Evolutionary conservation across 768 basidiomycete genomes (phyloP), one percentile per base, ranked within the genome.

Genomic region (Suillus alpinus): DNA sequence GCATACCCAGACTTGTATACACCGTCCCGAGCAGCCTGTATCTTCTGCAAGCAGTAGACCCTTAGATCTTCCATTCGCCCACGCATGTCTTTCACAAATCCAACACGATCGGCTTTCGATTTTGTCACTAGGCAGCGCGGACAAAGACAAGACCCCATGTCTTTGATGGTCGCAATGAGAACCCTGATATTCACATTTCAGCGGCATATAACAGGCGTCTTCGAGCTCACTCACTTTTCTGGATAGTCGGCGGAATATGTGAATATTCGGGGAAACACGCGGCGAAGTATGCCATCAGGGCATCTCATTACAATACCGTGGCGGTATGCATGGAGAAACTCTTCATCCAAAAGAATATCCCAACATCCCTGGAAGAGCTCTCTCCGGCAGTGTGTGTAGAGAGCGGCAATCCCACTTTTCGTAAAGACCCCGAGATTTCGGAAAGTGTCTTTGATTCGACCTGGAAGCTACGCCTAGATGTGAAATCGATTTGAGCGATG

Each of bases 161-260:
- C 68, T 5, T 62, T 62, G 9, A 76, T 65, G 1, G 65, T 69
- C 2, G 70, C 71, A 0, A 76, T 8, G 0, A 76, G 56, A 0
- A 72, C 65, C 56, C 71, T 71, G 49, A 26, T 18, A 34, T 34
- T 34, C 32, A 34, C 32, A 34, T 34, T 34, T 7, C 32, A 34
- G 32, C 32, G 32, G 4, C 9, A 34, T 9, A 4, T 6, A 46
- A 43, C 10, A 49, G 4, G 20, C 2, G 9, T 59, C 13, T 26
- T 20, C 29, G 10, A n/a, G 20, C 6, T 57, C 16, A 62, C 58
- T 31, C 59, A 77, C 77, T 76, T 76, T 44, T 73, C 71, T 0
- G 67, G 72, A 59, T 72, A 73, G 56, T 71, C 68, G 14, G 67
- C 72, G 3, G 69, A 57, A 49, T 73, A 73, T 0, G 71, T 69